Evolutionary conservation across 2,329 filamentous ascomycete genomes (phyloP).

Genomic region (Penicillium sp.): DNA sequence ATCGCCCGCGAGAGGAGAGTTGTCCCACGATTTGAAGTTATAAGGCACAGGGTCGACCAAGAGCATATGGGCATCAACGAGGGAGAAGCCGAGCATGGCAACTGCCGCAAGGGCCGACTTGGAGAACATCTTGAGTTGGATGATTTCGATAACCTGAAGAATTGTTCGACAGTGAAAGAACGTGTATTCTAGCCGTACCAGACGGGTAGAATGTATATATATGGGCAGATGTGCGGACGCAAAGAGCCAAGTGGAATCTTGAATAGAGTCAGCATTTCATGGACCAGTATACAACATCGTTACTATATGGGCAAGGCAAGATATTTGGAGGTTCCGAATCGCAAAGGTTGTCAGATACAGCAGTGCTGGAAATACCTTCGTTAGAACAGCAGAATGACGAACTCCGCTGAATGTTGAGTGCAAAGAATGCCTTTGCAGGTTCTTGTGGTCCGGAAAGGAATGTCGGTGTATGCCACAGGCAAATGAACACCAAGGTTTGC

Average conservation of each 20-base stretch:
- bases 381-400: not conserved
- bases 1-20: slow-evolving; percentile 64
- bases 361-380: slow-evolving; percentile 14
- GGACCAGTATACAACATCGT: not conserved
- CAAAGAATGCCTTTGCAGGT: slow-evolving; percentile 5
- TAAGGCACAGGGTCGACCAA: slow-evolving; percentile 73
- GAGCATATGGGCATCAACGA: slow-evolving; percentile 75
- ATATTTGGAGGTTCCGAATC: too few species aligned
- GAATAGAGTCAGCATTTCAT: not conserved
- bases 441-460: slow-evolving; percentile 28
- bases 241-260: not conserved
- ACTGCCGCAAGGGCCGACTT: slow-evolving; percentile 39
- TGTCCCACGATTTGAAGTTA: slow-evolving; percentile 53
- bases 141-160: slow-evolving; percentile 19
- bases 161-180: slow-evolving; percentile 29
- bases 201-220: slow-evolving; percentile 35
- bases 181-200: slow-evolving; percentile 39
- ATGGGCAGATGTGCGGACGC: not conserved
- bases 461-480: slow-evolving; percentile 41
- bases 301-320: not conserved
- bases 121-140: slow-evolving; percentile 36
- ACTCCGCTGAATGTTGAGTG: slow-evolving; percentile 12
- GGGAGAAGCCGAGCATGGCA: slow-evolving; percentile 58
- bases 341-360: not conserved
- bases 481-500: slow-evolving; percentile 28